These are phyloP conservation scores for Lichtheimia corymbifera DNA, from an alignment of 371 early-diverging fungal species.

Conservation along the genomic window DNA sequence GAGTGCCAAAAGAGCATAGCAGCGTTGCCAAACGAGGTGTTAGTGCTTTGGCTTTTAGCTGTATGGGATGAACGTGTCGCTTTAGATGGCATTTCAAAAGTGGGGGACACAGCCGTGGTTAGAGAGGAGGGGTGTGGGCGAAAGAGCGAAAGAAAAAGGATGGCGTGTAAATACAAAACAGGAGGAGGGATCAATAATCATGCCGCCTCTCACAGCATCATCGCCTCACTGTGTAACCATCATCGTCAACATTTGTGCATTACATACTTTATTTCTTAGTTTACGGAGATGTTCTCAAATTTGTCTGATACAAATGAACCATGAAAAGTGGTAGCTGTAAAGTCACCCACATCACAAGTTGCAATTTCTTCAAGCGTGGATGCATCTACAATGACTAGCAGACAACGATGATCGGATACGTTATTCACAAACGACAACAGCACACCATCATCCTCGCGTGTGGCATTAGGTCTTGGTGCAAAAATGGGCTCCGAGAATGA, in stretches of 20 bases:
- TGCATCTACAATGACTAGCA: constrained; percentile 59
- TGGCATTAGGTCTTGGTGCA: constrained; percentile 49
- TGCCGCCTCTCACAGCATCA: too few relatives aligned
- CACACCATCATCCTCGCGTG: constrained; percentile 65
- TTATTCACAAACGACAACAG: constrained; percentile 51
- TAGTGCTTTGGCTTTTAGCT: too few relatives aligned
- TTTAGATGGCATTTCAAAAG: too few relatives aligned
- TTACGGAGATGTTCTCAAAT: not conserved
- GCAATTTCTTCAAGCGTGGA: constrained; percentile 53
- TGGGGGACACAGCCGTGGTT: too few relatives aligned
- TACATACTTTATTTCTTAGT: not conserved
- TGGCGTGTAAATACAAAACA: too few relatives aligned
- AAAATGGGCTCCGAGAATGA: constrained; percentile 68
- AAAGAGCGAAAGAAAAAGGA: too few relatives aligned
- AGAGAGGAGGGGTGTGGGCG: too few relatives aligned
- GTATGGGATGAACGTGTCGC: too few relatives aligned
- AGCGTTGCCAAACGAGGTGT: not conserved
- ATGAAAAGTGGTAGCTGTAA: constrained; percentile 57
- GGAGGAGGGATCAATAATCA: too few relatives aligned
- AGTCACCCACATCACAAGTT: constrained; percentile 44
- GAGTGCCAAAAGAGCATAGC: constrained; percentile 13
- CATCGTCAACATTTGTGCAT: too few relatives aligned
- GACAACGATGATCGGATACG: constrained; percentile 36
- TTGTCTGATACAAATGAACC: constrained; percentile 43
- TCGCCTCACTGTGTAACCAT: too few relatives aligned